Conservation (phyloP, 306 rosid genomes). For the Gastrolobium villosum region DNA sequence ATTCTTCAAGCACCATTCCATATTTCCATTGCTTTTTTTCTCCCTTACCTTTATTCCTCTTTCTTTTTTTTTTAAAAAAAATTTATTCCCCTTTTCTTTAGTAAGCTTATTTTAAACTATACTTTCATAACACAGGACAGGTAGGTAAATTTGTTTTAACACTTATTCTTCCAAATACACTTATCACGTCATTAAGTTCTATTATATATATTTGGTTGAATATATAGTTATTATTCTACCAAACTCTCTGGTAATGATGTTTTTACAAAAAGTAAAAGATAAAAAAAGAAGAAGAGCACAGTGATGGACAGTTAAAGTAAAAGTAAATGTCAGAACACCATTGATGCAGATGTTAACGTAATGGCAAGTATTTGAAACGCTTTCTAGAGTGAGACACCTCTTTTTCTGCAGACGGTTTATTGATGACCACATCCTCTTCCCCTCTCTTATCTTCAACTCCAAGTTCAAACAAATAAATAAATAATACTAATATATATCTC, state of each 20-base stretch:
- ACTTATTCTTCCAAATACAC: neutral
- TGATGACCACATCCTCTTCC: conserved; percentile 80
- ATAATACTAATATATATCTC: neutral
- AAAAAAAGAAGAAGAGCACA: neutral
- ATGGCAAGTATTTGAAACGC: conserved; percentile 48
- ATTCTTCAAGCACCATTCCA: conserved; percentile 3
- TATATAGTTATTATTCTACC: neutral
- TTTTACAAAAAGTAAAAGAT: neutral
- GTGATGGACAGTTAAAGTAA: conserved; percentile 36
- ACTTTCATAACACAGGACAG: neutral
- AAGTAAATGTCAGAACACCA: conserved; percentile 34
- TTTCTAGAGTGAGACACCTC: conserved; percentile 59
- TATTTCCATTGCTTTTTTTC: neutral
- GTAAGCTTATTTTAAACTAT: neutral
- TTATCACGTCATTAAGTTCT: neutral
- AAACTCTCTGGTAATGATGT: neutral
- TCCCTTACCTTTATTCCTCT: too few relatives aligned
- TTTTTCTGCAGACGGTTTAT: conserved; percentile 60
- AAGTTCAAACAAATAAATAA: conserved; percentile 26
- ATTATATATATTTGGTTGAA: neutral
- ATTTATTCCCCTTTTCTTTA: neutral
- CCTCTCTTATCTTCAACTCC: conserved; percentile 45
- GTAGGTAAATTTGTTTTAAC: neutral
- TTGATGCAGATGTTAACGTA: conserved; percentile 16
- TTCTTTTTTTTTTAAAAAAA: too few relatives aligned